Percentiles rank a stretch among this genome's conserved stretches.
Conservation (phyloP, 2,329 filamentous ascomycete genomes). For the Pseudogymnoascus sp. region DNA sequence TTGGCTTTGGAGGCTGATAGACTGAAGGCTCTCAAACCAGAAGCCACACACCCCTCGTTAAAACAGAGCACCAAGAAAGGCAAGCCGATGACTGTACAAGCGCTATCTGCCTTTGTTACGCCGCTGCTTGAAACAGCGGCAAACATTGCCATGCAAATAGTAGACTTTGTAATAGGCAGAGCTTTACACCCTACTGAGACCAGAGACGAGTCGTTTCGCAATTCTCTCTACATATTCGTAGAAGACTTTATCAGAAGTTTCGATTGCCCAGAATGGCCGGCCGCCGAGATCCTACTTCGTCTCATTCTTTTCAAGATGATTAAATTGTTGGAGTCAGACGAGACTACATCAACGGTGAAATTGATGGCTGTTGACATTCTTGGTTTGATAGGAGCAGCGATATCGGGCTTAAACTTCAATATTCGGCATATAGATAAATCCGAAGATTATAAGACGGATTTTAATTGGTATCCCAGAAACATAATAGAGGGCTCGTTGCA, state of each 20-base stretch:
- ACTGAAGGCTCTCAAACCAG: no score
- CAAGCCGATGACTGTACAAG: no score
- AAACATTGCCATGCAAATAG: slow-evolving; percentile 68
- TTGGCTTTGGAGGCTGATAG: no score
- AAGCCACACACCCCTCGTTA: no score
- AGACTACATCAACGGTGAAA: slow-evolving; percentile 68
- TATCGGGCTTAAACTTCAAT: slow-evolving; percentile 67
- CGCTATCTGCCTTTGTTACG: no score
- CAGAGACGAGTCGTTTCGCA: no score
- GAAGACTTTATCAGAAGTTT: slow-evolving; percentile 86
- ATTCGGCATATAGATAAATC: no score
- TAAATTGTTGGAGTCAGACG: slow-evolving; percentile 66
- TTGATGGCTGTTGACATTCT: slow-evolving; percentile 86
- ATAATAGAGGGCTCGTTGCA: no score
- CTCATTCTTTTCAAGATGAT: slow-evolving; percentile 70
- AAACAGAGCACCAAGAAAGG: no score
- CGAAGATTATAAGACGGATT: no score
- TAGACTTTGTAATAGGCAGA: slow-evolving; percentile 74
- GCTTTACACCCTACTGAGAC: slow-evolving; percentile 83
- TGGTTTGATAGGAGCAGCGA: slow-evolving; percentile 77
- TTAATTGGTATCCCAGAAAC: no score
- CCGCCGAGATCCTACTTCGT: slow-evolving; percentile 72
- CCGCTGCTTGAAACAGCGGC: no score
- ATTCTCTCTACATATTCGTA: slow-evolving; percentile 85
- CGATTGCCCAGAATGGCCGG: slow-evolving; percentile 83